Conservation (phyloP, 1,284 basidiomycete genomes). For the Ceratobasidium sp. region DNA sequence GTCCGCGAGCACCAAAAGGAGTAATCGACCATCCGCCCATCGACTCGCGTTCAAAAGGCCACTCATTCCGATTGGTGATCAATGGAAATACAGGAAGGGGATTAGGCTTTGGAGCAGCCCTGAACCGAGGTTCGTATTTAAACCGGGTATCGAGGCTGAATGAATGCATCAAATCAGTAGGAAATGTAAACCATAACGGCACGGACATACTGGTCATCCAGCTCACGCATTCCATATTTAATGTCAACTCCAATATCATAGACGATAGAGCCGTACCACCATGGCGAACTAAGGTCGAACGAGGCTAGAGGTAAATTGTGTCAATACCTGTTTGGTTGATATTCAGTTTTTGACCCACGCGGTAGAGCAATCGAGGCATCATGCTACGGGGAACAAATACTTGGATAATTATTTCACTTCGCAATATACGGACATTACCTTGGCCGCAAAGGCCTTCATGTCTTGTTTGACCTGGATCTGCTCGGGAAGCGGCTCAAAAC, state of each 20-base stretch:
- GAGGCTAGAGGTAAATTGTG: neutral
- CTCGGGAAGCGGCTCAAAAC: constrained; percentile 20
- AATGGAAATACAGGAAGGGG: constrained; percentile 1
- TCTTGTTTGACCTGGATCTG: constrained; percentile 9
- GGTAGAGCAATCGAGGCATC: neutral
- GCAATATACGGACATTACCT: neutral
- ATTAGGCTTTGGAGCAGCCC: neutral
- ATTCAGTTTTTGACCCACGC: neutral
- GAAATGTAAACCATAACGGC: neutral
- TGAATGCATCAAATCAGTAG: neutral
- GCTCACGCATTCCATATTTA: neutral
- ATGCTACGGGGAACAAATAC: neutral
- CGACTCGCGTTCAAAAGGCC: constrained; percentile 10
- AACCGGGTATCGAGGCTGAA: constrained; percentile 24
- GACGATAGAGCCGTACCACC: neutral
- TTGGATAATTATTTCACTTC: too few species aligned
- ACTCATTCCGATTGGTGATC: constrained; percentile 7
- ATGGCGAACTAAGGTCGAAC: neutral
- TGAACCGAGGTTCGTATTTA: constrained; percentile 22
- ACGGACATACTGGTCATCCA: neutral
- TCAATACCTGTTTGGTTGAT: neutral
- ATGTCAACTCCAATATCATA: constrained; percentile 6
- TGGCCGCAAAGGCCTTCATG: neutral
- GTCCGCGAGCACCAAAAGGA: constrained; percentile 12
- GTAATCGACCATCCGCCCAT: constrained; percentile 17